These are phyloP conservation scores for Orbilia brochopaga DNA, from an alignment of 2,329 filamentous ascomycete species.

Conservation along the genomic window DNA sequence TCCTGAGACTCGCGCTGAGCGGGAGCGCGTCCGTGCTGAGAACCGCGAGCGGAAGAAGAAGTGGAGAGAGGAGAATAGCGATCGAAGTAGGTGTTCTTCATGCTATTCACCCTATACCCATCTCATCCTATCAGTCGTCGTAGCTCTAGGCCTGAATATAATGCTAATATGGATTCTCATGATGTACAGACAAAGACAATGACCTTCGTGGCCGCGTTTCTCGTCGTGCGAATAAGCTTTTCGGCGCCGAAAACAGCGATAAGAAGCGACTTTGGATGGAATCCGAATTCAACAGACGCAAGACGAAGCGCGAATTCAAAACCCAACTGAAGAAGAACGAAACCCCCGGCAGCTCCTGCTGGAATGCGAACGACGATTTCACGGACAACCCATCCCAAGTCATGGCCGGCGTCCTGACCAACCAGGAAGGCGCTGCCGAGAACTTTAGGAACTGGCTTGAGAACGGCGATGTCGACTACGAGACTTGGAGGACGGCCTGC, in stretches of 20 bases:
- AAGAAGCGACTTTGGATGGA: conserved; percentile 55
- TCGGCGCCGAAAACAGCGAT: conserved; percentile 45
- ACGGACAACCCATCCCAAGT: conserved; percentile 38
- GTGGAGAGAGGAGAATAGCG: conserved; percentile 56
- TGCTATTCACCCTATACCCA: too few relatives aligned
- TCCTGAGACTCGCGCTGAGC: conserved; percentile 52
- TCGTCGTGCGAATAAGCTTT: conserved; percentile 55
- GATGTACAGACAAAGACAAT: conserved; percentile 56
- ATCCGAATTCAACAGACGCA: conserved; percentile 55
- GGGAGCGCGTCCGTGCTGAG: conserved; percentile 55
- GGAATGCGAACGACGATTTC: conserved; percentile 42
- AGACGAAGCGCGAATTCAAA: conserved; percentile 55
- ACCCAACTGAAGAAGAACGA: conserved; percentile 52
- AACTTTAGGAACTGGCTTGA: conserved; percentile 36
- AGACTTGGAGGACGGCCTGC: conserved; percentile 41
- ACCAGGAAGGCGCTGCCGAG: conserved; percentile 39
- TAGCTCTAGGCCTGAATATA: too few relatives aligned
- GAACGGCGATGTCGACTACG: conserved; percentile 38
- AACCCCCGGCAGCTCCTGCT: conserved; percentile 27
- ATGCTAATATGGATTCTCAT: conserved; percentile 3
- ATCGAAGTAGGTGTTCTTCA: conserved; percentile 56
- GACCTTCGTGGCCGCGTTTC: conserved; percentile 56
- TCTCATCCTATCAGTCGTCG: too few relatives aligned
- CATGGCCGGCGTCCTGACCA: conserved; percentile 32
- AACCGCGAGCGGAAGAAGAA: conserved; percentile 56